Percentiles rank a stretch among this genome's conserved stretches.
Conservation (phyloP, 106 monocot species). For the Gastrodia elata region DNA sequence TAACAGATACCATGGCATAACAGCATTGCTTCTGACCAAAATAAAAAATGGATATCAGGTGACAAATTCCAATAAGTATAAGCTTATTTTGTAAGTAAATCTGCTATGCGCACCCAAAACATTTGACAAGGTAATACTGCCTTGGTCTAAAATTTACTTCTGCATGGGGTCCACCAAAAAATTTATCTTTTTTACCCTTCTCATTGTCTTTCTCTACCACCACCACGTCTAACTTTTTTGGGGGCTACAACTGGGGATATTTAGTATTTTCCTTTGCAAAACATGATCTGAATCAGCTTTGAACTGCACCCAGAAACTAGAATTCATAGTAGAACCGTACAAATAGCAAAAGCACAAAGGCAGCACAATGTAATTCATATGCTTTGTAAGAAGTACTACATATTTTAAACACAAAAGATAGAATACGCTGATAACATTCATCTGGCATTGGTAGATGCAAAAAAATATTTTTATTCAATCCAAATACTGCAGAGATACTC, state of each 20-base stretch:
- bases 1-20: neutral
- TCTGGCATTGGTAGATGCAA: neutral
- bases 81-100: too few species aligned
- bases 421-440: neutral
- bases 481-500: neutral
- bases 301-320: neutral
- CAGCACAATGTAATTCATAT: neutral
- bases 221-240: too few species aligned
- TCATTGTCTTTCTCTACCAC: too few species aligned
- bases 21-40: neutral
- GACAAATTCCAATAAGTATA: neutral
- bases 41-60: conserved; percentile 1
- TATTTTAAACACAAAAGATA: neutral
- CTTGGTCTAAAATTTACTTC: too few species aligned
- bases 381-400: neutral
- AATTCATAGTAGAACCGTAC: neutral
- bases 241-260: too few species aligned
- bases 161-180: too few species aligned
- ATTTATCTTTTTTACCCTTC: too few species aligned
- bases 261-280: too few species aligned
- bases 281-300: neutral
- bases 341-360: neutral
- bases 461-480: neutral
- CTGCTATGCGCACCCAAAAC: too few species aligned
- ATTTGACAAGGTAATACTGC: too few species aligned